Evolutionary conservation across 805 yeast species (phyloP), one percentile per base, ranked within the genome.

Genomic region (Zygoascus tannicola): DNA sequence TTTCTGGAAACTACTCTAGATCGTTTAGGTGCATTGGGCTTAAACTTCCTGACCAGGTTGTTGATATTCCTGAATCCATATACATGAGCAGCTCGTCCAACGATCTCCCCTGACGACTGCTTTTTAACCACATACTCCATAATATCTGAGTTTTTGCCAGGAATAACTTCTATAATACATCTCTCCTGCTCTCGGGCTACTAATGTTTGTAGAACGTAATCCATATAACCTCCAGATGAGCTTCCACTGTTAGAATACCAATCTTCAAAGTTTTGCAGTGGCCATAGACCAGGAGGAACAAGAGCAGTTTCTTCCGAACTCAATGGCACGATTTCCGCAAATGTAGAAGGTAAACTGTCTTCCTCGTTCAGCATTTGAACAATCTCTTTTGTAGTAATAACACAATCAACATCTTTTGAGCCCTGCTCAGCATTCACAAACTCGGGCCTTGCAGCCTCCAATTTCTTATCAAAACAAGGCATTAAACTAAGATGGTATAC

Each of bases 401-500:
- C 98, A 66, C 96, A 85, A 60, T 92, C 97, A 10, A 92, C 97
- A 56, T 86, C 95, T 8, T 65, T 61, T 26, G 46, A 49, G 7
- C 20, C 32, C 16, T 15, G 18, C 4, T 52, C 58, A 3, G 54
- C 61, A 4, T 52, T 62, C 2, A 49, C 56, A 42, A 70, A 66
- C 51, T 85, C 95, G 0, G 84, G 80, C 49, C 97, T 71, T 3
- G 95, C 87, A 22, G 96, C 92, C 65, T 92, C 98, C 35, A 88
- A 71, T 62, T 92, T 92, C 65, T 92, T 92, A 62, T 92, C 98
- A 60, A 92, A 92, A 56, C 97, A 90, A 1, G 98, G 97, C 97
- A 90, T 90, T 18, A 92, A 69, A 5, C 92, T 75, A 44, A 92
- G 64, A 60, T 90, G 97, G 57, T 85, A 92, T 0, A 87, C 64